Base-by-base conservation (phyloP, 345 rosid genomes). In the Citrus australasica region DNA sequence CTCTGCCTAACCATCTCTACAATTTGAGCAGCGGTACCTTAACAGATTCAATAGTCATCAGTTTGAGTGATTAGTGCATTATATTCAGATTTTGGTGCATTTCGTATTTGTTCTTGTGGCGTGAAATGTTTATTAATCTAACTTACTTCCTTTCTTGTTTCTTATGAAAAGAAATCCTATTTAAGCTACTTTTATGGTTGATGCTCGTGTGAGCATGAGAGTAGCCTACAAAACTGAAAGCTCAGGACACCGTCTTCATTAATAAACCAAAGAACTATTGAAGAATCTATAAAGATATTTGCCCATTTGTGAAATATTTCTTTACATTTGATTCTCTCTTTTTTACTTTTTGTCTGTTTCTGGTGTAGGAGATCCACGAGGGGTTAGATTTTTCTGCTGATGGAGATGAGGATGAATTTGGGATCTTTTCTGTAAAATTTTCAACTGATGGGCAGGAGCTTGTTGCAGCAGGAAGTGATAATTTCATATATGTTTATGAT, bases 371-470 rank as follows among this genome's bases (percentile, higher is more conserved):
- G 79, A 81, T 89, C 68, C 95, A 91, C 78, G 86, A 91, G 22
- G 89, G 92, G 30, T 82, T 91, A 76, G 86, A 89, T 67, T 87
- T 89, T 76, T 79, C 92, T 53, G 35, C 75, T 65, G 81, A 85
- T 28, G 79, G 82, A 25, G 90, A 74, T 7, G 82, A 79, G 38
- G 83, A 76, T 61, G 84, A 68, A 27, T 69, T 83, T 73, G 83
- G 88, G 32, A 87, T 91, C 64, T 89, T 89, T 84, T 91, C 92
- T 9, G 83, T 91, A 16, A 91, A 91, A 81, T 91, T 89, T 80
- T 91, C 95, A 38, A 87, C 82, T 21, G 95, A 89, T 86, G 95
- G 95, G 24, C 82, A 83, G 72, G 95, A 91, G 76, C 88, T 91
- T 77, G 90, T 91, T 2, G 95, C 95, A 73, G 88, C 83, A 42